These are phyloP conservation scores for Diaporthe amygdali DNA, from an alignment of 2,329 filamentous ascomycete species.

Conservation along the genomic window DNA sequence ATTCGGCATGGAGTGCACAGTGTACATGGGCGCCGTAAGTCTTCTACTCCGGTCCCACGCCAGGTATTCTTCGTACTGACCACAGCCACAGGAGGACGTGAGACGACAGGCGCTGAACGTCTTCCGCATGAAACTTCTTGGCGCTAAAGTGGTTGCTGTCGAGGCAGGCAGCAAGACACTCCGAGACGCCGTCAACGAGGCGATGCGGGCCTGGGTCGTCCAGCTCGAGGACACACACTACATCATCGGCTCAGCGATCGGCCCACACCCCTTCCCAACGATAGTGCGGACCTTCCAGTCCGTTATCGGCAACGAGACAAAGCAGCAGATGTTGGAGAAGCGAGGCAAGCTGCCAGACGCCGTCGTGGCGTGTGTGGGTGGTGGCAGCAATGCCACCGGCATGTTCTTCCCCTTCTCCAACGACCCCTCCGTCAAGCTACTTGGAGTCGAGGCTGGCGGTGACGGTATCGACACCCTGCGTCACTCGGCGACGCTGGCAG, in stretches of 20 bases:
- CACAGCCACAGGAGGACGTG: conserved; percentile 74
- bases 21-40: conserved; percentile 89
- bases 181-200: conserved; percentile 92
- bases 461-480: conserved; percentile 86
- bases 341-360: conserved; percentile 91
- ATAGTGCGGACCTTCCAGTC: conserved; percentile 98
- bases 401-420: conserved; percentile 98
- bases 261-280: conserved; percentile 95
- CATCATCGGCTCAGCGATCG: conserved; percentile 96
- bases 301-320: conserved; percentile 94
- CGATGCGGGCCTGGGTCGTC: conserved; percentile 91
- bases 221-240: conserved; percentile 95
- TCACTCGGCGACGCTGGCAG: conserved; percentile 87
- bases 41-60: neutral
- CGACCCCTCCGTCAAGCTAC: conserved; percentile 82
- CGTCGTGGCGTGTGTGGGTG: conserved; percentile 95
- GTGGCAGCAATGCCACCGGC: conserved; percentile 91
- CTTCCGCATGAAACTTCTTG: conserved; percentile 96
- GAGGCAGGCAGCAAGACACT: conserved; percentile 87
- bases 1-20: conserved; percentile 96
- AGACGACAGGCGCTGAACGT: conserved; percentile 96
- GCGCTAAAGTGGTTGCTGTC: conserved; percentile 90
- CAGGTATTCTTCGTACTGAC: conserved; percentile 30
- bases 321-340: conserved; percentile 84
- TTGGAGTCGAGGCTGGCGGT: conserved; percentile 94